A percentile compares a stretch with the other conserved stretches of the same genome.
Evolutionary conservation across 2,329 filamentous ascomycete genomes (phyloP).

Genomic region (Penicillium hordei): DNA sequence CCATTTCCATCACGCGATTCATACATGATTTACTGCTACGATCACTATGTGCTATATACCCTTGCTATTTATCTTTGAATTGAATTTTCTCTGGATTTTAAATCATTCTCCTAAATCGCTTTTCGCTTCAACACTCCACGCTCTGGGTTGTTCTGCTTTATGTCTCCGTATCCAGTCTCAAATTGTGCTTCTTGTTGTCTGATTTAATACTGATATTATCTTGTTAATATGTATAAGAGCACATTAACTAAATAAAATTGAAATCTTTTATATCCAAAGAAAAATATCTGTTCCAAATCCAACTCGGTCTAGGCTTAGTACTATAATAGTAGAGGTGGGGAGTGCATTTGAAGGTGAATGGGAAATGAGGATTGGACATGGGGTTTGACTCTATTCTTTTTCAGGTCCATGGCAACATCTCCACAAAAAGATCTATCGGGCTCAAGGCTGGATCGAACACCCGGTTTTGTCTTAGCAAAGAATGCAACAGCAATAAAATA

Average conservation of each 20-base stretch:
- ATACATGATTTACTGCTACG: not conserved
- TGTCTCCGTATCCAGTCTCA: too few species aligned
- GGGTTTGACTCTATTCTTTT: not conserved
- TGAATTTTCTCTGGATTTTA: too few species aligned
- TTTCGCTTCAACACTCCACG: not conserved
- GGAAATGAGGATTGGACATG: not conserved
- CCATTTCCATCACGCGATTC: not conserved
- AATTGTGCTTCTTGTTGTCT: not conserved
- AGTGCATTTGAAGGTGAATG: not conserved
- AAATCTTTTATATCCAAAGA: not conserved
- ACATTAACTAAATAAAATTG: not conserved
- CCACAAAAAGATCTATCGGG: not conserved
- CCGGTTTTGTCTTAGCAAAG: constrained; percentile 2
- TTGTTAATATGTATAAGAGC: not conserved
- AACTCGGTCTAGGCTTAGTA: not conserved
- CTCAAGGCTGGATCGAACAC: not conserved
- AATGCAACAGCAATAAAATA: constrained; percentile 11
- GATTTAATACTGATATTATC: not conserved
- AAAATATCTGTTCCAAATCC: not conserved
- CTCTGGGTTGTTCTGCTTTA: not conserved
- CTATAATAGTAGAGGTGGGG: not conserved
- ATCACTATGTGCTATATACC: constrained; percentile 4
- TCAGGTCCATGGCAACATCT: not conserved
- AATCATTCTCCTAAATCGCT: not conserved
- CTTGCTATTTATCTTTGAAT: not conserved